Conservation (phyloP, 305 asterid genomes). For the Fraxinus dipetala region DNA sequence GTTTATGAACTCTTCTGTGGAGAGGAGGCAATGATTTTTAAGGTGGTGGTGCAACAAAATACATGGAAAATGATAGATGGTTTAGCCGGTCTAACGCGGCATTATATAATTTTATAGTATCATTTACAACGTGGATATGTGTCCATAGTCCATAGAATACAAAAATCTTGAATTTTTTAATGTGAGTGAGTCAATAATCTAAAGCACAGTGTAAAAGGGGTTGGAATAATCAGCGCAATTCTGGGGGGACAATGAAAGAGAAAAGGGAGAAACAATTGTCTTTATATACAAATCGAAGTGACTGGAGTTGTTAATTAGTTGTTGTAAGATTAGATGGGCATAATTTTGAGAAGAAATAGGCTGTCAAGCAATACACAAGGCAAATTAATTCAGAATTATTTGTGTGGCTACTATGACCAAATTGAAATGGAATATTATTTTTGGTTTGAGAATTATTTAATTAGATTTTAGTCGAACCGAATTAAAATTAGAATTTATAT, state of each 20-base stretch:
- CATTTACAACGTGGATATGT: conserved; percentile 12
- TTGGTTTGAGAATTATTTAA: background rate
- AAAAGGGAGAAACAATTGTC: background rate
- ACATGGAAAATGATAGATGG: conserved; percentile 40
- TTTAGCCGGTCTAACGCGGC: conserved; percentile 32
- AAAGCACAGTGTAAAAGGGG: background rate
- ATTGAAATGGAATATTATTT: background rate
- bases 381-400: background rate
- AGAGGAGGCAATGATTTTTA: conserved; percentile 14
- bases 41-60: conserved; percentile 25
- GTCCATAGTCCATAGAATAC: background rate
- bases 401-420: background rate
- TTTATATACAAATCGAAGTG: conserved; percentile 20
- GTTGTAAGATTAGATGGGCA: conserved; percentile 40
- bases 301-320: conserved; percentile 28
- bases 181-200: background rate
- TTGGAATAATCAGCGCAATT: conserved; percentile 26
- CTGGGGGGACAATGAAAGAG: conserved; percentile 43
- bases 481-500: background rate
- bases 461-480: background rate
- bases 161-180: background rate
- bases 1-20: background rate
- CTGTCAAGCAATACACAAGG: conserved; percentile 23
- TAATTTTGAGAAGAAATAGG: conserved; percentile 6
- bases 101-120: background rate